These are phyloP conservation scores for Theobroma grandiflorum DNA, from an alignment of 441 rosid genomes.

Conservation along the genomic window DNA sequence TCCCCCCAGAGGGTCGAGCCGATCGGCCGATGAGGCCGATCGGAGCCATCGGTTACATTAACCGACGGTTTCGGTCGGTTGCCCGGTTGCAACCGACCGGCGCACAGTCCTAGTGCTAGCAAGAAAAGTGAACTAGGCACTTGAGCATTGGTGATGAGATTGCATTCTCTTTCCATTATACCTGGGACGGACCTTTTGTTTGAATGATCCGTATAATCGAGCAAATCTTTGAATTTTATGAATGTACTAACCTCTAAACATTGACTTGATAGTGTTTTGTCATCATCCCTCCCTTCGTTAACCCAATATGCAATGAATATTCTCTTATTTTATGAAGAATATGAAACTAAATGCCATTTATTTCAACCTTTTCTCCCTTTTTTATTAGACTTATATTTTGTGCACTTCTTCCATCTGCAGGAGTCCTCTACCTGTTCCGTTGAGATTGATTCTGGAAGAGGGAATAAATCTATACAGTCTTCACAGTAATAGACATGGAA, in stretches of 20 bases:
- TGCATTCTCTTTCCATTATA: background rate
- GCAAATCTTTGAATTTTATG: background rate
- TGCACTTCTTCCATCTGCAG: constrained; percentile 50
- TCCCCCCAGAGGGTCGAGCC: no score
- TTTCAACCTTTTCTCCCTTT: background rate
- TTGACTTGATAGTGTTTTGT: background rate
- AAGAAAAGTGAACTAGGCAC: background rate
- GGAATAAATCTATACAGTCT: constrained; percentile 80
- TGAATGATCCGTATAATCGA: background rate
- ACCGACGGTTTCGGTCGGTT: no score
- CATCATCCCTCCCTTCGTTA: background rate
- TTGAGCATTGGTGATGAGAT: background rate
- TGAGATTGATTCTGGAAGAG: constrained; percentile 75
- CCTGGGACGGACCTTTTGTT: background rate
- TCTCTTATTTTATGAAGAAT: background rate
- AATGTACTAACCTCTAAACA: background rate
- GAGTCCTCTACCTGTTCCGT: constrained; percentile 78
- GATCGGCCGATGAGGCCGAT: no score
- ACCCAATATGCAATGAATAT: background rate
- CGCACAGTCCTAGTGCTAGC: no score
- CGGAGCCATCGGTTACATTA: no score
- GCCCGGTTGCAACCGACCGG: no score
- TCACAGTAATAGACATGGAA: constrained; percentile 80
- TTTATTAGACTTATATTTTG: constrained; percentile 11
- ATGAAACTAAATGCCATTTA: constrained; percentile 12